These are phyloP conservation scores for Tuber aestivum DNA, from an alignment of 495 filamentous ascomycete genomes.

Conservation along the genomic window DNA sequence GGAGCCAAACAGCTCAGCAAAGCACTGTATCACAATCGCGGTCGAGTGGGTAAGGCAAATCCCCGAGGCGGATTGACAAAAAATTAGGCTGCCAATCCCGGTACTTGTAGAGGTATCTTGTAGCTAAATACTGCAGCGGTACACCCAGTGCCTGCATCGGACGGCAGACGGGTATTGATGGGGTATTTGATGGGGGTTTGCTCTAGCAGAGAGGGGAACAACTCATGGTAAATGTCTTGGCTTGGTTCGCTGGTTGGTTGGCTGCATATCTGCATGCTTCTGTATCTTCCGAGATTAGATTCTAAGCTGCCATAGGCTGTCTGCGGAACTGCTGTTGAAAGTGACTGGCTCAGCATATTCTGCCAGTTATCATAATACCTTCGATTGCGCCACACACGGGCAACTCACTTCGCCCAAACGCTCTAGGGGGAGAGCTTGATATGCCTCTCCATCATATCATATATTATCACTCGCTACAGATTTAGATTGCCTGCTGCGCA, in stretches of 20 bases:
- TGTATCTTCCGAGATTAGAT: background rate
- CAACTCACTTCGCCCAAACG: background rate
- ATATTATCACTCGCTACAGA: background rate
- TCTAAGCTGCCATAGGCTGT: background rate
- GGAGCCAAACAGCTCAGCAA: background rate
- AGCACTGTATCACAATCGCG: background rate
- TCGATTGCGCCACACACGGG: background rate
- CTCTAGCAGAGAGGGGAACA: background rate
- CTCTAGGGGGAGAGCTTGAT: background rate
- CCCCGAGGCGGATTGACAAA: background rate
- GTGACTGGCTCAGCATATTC: background rate
- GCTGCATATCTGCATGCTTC: background rate
- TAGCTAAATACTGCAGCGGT: background rate
- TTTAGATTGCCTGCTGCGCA: background rate
- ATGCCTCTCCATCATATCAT: background rate
- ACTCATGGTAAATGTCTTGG: background rate
- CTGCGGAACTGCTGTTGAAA: background rate
- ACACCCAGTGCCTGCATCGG: background rate
- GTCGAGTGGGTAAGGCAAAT: background rate
- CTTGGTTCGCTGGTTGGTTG: background rate
- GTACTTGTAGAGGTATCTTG: background rate
- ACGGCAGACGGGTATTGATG: background rate
- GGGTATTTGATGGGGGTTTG: background rate
- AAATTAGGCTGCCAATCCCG: conserved; percentile 2
- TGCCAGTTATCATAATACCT: no score